Evolutionary conservation across 2,329 filamentous ascomycete species (phyloP), one percentile per base, ranked within the genome.

Genomic region (Tothia fuscella): DNA sequence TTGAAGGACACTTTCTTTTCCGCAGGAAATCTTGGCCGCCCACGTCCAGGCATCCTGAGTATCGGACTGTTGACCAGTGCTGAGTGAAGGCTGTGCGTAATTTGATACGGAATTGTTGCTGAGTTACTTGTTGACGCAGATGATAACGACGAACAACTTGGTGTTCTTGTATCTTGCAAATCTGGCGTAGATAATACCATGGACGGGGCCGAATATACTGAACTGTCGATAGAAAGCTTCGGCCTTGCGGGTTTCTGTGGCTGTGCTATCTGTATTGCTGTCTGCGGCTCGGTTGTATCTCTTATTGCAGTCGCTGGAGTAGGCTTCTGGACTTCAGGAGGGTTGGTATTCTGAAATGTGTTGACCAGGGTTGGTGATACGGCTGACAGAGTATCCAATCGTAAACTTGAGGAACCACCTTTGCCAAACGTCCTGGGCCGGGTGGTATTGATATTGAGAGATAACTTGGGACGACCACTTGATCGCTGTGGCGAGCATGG

Each of bases 341-440:
- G 33, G 4, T 43, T 67, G 38, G 71, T 68, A 57, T 79, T 79
- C 50, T 62, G 68, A 53, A 76, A 76, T 39, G 75, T 79, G 56
- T 78, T 79, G 50, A 70, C 65, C 31, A 68, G 61, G 2, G 75
- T 79, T 9, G 76, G 76, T 6, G 76, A 78, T 22, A 68, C 65
- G n/a, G 70, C 62, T 38, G 68, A 70, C 17, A 73, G 59, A 2
- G 68, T 68, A 33, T 70, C 65, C 36, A 74, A 61, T 12, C 70
- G 66, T 34, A 76, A 57, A 25, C 39, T 45, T 19, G 68, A 66
- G n/a, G n/a, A n/a, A n/a, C n/a, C n/a, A 28, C 65, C 66, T 47
- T 68, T 73, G 43, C 70, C 71, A 53, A 73, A 74, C 17, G 67
- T 66, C 38, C 66, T 61, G n/a, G n/a, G n/a, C 28, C 64, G 62